Evolutionary conservation across 139 green algal species (phyloP).

Genomic region (Ulvella scutata): DNA sequence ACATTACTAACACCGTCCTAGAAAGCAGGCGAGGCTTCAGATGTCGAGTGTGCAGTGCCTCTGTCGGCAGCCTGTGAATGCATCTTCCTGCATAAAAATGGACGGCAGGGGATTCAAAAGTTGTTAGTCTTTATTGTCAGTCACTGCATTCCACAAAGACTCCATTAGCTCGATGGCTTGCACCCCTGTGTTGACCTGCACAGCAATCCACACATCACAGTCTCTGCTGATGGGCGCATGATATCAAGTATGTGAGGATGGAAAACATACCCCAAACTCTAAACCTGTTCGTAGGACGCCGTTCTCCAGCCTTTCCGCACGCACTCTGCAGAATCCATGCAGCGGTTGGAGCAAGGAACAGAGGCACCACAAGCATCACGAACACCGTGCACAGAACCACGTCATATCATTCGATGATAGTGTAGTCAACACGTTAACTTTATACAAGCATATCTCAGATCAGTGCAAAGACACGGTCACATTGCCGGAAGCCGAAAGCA

Average conservation of each 20-base stretch:
- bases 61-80: too few relatives aligned
- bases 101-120: too few relatives aligned
- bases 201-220: not conserved
- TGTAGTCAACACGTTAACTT: too few relatives aligned
- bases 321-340: not conserved
- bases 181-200: not conserved
- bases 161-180: not conserved
- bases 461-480: too few relatives aligned
- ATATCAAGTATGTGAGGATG: not conserved
- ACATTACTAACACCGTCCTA: too few relatives aligned
- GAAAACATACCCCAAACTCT: not conserved
- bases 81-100: too few relatives aligned
- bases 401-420: not conserved
- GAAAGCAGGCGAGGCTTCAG: too few relatives aligned
- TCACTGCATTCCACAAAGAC: not conserved
- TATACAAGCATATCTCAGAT: too few relatives aligned
- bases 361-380: not conserved
- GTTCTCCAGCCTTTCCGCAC: not conserved
- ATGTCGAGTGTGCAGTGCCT: too few relatives aligned
- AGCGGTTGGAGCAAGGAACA: not conserved
- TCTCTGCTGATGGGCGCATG: not conserved
- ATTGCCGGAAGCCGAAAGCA: too few relatives aligned
- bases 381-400: not conserved
- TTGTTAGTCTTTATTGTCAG: too few relatives aligned
- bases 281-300: not conserved